Conservation (phyloP, 2,329 filamentous ascomycete genomes). For the Fusarium tupiense region DNA sequence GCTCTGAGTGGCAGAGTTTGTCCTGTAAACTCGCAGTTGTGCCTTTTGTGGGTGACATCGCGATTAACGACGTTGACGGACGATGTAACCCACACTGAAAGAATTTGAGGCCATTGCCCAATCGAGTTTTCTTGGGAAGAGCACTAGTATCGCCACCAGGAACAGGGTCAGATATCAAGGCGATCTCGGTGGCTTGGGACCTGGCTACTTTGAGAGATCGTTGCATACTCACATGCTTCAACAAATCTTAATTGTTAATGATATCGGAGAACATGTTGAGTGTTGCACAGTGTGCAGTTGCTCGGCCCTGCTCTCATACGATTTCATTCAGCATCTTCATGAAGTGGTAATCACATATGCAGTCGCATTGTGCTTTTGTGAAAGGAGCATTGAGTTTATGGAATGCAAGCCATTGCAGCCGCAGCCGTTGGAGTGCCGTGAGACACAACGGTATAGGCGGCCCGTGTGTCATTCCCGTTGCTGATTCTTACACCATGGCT, state of each 20-base stretch:
- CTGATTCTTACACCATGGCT: slow-evolving; percentile 22
- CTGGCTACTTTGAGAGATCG: slow-evolving; percentile 7
- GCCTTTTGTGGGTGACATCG: slow-evolving; percentile 28
- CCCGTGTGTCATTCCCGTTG: slow-evolving; percentile 18
- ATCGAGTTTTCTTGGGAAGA: neutral
- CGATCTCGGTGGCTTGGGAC: slow-evolving; percentile 7
- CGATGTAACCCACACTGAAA: slow-evolving; percentile 34
- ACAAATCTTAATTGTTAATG: neutral
- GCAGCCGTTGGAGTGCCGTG: slow-evolving; percentile 24
- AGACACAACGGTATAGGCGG: slow-evolving; percentile 17
- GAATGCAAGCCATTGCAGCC: slow-evolving; percentile 15
- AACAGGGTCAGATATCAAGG: slow-evolving; percentile 30
- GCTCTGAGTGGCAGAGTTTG: neutral
- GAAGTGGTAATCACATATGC: neutral
- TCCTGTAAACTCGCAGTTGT: neutral
- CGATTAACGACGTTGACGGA: neutral
- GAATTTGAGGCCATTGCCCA: slow-evolving; percentile 25
- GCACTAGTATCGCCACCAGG: slow-evolving; percentile 29
- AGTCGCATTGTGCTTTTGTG: neutral
- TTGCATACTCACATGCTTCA: slow-evolving; percentile 16
- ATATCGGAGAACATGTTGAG: slow-evolving; percentile 6
- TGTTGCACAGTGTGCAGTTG: neutral
- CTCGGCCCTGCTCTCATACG: neutral
- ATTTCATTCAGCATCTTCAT: neutral
- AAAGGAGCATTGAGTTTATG: neutral